Conservation (phyloP, 2,329 filamentous ascomycete species). For the Nakataea oryzae region DNA sequence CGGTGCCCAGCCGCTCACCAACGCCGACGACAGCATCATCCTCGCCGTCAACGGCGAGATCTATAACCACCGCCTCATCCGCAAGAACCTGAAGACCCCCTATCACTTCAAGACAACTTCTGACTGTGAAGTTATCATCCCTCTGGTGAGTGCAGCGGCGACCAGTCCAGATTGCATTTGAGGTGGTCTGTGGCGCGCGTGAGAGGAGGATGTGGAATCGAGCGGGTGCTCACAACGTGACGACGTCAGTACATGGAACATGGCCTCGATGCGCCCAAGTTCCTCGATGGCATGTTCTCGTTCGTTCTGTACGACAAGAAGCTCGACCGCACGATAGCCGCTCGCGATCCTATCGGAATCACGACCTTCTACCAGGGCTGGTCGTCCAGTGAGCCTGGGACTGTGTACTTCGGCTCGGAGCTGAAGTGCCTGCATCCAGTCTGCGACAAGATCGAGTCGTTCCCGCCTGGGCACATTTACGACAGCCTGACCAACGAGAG, state of each 20-base stretch:
- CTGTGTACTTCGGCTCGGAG: constrained; percentile 95
- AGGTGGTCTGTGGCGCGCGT: background rate
- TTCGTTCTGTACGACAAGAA: constrained; percentile 97
- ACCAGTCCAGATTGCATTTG: background rate
- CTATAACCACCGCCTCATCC: constrained; percentile 95
- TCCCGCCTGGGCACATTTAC: constrained; percentile 92
- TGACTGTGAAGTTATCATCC: constrained; percentile 98
- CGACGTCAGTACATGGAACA: constrained; percentile 70
- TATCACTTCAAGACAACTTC: constrained; percentile 99
- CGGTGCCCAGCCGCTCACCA: constrained; percentile 90
- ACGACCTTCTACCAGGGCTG: constrained; percentile 96
- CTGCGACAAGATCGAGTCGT: constrained; percentile 89
- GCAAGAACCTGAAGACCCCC: constrained; percentile 71
- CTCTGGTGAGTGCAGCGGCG: constrained; percentile 54
- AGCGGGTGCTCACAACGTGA: constrained; percentile 5
- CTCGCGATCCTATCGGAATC: constrained; percentile 91
- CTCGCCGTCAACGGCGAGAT: constrained; percentile 99
- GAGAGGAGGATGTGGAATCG: background rate
- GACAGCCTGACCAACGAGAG: constrained; percentile 83
- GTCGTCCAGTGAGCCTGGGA: constrained; percentile 68
- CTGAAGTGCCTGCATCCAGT: constrained; percentile 87
- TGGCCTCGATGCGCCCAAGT: constrained; percentile 82
- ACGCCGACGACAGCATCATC: constrained; percentile 76
- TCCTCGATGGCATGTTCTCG: constrained; percentile 98
- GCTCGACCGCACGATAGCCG: constrained; percentile 84